Conservation (phyloP, 2,329 filamentous ascomycete species). For the Colletotrichum horii region DNA sequence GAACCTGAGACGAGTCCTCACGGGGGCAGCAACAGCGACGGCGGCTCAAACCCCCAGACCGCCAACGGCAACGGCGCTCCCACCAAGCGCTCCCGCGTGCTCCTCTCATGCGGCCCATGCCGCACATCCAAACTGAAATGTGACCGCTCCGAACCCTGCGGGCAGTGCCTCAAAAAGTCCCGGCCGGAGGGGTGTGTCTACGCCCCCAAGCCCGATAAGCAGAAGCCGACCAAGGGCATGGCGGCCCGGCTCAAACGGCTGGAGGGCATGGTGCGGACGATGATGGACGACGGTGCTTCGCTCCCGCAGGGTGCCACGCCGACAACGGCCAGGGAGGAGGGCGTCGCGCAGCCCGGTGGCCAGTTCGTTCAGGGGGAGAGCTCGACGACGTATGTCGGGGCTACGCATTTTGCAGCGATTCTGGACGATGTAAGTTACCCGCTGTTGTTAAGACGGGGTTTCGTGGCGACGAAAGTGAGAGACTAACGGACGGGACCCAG, state of each 20-base stretch:
- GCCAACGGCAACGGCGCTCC: background rate
- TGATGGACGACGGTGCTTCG: slow-evolving; percentile 47
- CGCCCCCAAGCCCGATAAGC: slow-evolving; percentile 49
- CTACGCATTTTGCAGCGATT: slow-evolving; percentile 66
- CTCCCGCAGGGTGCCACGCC: background rate
- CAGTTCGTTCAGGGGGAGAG: slow-evolving; percentile 49
- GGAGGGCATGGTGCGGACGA: slow-evolving; percentile 62
- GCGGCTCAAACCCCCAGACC: background rate
- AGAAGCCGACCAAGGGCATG: slow-evolving; percentile 52
- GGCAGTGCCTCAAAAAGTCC: slow-evolving; percentile 57
- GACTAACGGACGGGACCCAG: slow-evolving; percentile 34
- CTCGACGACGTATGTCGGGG: slow-evolving; percentile 59
- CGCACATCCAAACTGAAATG: slow-evolving; percentile 62
- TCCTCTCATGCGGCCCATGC: slow-evolving; percentile 59
- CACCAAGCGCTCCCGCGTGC: slow-evolving; percentile 51
- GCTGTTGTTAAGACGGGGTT: background rate
- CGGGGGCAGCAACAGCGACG: background rate
- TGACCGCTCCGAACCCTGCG: slow-evolving; percentile 57
- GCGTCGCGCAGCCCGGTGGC: slow-evolving; percentile 31
- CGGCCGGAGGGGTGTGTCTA: slow-evolving; percentile 52
- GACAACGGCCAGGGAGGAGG: background rate
- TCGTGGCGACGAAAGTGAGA: background rate
- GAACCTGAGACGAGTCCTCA: background rate
- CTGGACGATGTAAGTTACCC: slow-evolving; percentile 57
- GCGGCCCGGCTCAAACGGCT: slow-evolving; percentile 58